Evolutionary conservation across 2,329 filamentous ascomycete genomes (phyloP).

Genomic region (Nectriaceae sp.): DNA sequence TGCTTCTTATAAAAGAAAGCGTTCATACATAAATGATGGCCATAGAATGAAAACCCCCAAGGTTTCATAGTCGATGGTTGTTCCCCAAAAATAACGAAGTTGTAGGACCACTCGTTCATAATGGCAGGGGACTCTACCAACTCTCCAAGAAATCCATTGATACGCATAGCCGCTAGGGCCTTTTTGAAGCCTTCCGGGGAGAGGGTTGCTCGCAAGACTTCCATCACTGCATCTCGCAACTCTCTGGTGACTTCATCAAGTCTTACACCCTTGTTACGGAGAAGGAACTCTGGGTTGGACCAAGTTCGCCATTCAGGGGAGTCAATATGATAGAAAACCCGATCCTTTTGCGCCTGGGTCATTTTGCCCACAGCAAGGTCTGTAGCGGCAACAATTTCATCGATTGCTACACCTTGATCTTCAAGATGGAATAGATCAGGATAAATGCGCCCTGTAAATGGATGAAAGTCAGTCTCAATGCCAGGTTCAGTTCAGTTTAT

Average conservation of each 20-base stretch:
- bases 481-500: too few species aligned
- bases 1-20: constrained; percentile 67
- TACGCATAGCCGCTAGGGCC: constrained; percentile 68
- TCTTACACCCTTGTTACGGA: constrained; percentile 68
- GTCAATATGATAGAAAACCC: constrained; percentile 59
- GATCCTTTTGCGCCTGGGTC: background rate
- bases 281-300: constrained; percentile 73
- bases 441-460: too few species aligned
- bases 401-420: background rate
- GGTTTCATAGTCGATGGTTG: constrained; percentile 54
- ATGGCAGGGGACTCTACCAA: constrained; percentile 62
- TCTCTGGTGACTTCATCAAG: constrained; percentile 58
- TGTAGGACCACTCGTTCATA: constrained; percentile 77
- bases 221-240: constrained; percentile 52
- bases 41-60: constrained; percentile 77
- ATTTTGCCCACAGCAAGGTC: background rate
- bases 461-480: too few species aligned
- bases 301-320: constrained; percentile 71
- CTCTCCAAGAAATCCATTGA: constrained; percentile 75
- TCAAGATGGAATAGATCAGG: background rate
- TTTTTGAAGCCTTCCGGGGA: constrained; percentile 73
- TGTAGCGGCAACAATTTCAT: background rate
- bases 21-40: constrained; percentile 76
- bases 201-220: constrained; percentile 58
- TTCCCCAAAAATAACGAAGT: constrained; percentile 69